Conservation (phyloP, 1,284 basidiomycete species). For the Heterobasidion occidentale region DNA sequence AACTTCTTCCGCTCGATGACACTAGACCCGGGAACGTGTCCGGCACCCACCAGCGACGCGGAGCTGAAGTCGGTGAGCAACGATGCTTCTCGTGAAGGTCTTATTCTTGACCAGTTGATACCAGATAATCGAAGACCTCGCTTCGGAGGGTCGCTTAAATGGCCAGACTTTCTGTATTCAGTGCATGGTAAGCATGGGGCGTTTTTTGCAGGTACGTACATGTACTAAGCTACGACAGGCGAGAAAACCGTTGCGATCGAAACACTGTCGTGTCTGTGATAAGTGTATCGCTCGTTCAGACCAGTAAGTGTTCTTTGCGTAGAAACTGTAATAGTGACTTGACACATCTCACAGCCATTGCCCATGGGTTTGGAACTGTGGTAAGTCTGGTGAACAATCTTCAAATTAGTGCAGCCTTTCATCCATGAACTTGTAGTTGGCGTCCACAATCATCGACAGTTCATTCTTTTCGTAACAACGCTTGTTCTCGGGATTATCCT, state of each 20-base stretch:
- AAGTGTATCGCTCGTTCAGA: constrained; percentile 86
- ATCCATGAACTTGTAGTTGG: constrained; percentile 53
- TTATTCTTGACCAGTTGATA: constrained; percentile 1
- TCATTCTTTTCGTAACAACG: constrained; percentile 82
- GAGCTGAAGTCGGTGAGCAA: constrained; percentile 60
- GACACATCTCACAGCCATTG: constrained; percentile 61
- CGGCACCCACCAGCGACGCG: constrained; percentile 68
- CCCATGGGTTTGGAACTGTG: constrained; percentile 99
- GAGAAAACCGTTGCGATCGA: constrained; percentile 87
- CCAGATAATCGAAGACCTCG: constrained; percentile 84
- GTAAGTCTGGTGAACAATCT: constrained; percentile 35
- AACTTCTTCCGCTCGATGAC: constrained; percentile 88
- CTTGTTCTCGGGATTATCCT: constrained; percentile 76
- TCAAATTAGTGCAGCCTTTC: constrained; percentile 1
- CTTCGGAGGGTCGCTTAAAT: constrained; percentile 82
- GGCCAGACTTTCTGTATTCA: constrained; percentile 94
- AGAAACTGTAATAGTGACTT: background rate
- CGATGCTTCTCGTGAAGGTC: background rate
- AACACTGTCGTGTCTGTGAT: constrained; percentile 92
- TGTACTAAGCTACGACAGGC: constrained; percentile 35
- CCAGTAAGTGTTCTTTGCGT: constrained; percentile 55
- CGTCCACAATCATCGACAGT: constrained; percentile 92
- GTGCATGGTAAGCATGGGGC: constrained; percentile 67
- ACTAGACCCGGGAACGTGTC: constrained; percentile 87
- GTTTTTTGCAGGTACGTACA: background rate